Conservation (phyloP, 768 basidiomycete genomes). For the Lactifluus echinatus region DNA sequence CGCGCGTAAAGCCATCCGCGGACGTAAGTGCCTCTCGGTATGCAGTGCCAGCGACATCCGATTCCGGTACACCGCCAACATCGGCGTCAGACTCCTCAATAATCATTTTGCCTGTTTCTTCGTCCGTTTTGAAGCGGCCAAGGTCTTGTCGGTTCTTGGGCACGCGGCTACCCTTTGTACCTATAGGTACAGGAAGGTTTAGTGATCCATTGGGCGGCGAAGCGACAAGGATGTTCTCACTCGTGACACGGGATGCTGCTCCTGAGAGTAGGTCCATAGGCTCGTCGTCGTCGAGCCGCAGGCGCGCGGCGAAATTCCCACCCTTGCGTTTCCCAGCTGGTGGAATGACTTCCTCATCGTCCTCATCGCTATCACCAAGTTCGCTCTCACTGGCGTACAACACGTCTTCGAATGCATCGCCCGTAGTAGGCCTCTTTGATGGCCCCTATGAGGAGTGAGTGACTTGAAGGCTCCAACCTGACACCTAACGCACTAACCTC, state of each 20-base stretch:
- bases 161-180: constrained; percentile 38
- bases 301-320: constrained; percentile 44
- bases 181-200: constrained; percentile 27
- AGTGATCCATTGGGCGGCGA: background rate
- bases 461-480: no score
- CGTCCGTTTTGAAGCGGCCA: constrained; percentile 78
- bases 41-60: constrained; percentile 60
- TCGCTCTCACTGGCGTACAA: constrained; percentile 96
- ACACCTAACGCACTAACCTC: constrained; percentile 36
- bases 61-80: constrained; percentile 35
- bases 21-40: constrained; percentile 80
- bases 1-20: constrained; percentile 83
- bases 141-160: constrained; percentile 84
- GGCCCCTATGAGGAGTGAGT: constrained; percentile 22
- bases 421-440: constrained; percentile 42
- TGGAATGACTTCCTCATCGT: constrained; percentile 32
- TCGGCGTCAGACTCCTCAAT: constrained; percentile 52
- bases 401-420: constrained; percentile 95
- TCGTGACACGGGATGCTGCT: constrained; percentile 57
- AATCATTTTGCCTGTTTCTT: constrained; percentile 72
- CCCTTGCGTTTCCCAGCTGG: constrained; percentile 33
- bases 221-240: constrained; percentile 35
- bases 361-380: constrained; percentile 61
- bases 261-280: constrained; percentile 93
- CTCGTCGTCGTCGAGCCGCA: constrained; percentile 83